A percentile compares a stretch with the other conserved stretches of the same genome.
These are phyloP conservation scores for Jamesozyma jinghongensis DNA, from an alignment of 805 yeast genomes.

Conservation along the genomic window DNA sequence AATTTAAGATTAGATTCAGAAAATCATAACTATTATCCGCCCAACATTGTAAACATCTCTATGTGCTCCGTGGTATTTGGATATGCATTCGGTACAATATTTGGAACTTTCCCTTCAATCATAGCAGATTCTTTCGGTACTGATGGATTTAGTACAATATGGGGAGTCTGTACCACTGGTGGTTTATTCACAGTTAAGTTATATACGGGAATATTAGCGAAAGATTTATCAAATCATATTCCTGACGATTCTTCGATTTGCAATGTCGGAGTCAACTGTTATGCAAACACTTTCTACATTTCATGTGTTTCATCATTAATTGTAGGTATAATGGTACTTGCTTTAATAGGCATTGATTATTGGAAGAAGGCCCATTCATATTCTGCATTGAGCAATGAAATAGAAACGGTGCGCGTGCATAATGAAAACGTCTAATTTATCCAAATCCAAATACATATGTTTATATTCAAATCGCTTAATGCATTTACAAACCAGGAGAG, in stretches of 20 bases:
- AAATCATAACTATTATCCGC: not conserved
- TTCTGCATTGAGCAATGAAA: too few species aligned
- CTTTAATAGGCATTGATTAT: not conserved
- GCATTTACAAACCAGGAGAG: not conserved
- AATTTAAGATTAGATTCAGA: not conserved
- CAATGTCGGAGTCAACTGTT: constrained; percentile 38
- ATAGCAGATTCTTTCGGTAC: constrained; percentile 68
- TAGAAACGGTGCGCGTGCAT: too few species aligned
- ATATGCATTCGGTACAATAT: constrained; percentile 56
- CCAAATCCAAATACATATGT: too few species aligned
- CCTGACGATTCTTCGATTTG: constrained; percentile 37
- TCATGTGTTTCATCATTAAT: constrained; percentile 20
- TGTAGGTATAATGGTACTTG: too few species aligned
- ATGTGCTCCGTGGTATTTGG: constrained; percentile 51
- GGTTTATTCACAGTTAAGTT: constrained; percentile 47
- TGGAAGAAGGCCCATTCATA: not conserved
- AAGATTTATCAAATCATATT: constrained; percentile 39
- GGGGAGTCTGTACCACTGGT: constrained; percentile 71
- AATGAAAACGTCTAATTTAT: too few species aligned
- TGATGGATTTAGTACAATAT: constrained; percentile 55
- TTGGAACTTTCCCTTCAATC: constrained; percentile 71
- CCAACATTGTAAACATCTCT: constrained; percentile 35
- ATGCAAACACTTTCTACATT: constrained; percentile 34
- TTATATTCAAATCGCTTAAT: too few species aligned
- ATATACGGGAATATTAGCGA: constrained; percentile 49